A percentile compares a stretch with the other conserved stretches of the same genome.
Evolutionary conservation across 2,329 filamentous ascomycete species (phyloP).

Genomic region (Fusarium sacchari): DNA sequence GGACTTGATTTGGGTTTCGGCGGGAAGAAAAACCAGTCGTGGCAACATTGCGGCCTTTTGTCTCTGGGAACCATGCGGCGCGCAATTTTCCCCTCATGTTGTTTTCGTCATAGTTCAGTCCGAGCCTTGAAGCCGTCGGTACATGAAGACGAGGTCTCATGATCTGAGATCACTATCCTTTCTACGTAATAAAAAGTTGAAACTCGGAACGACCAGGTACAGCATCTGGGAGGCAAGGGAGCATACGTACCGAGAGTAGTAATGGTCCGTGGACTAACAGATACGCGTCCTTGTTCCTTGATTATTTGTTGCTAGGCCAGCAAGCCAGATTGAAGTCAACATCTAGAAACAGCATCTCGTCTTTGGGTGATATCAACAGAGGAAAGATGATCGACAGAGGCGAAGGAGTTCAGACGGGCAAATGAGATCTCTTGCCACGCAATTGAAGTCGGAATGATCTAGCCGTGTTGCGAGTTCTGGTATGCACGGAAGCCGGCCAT

Average conservation of each 20-base stretch:
- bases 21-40: not conserved
- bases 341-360: constrained; percentile 27
- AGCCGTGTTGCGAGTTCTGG: constrained; percentile 1
- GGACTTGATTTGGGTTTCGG: not conserved
- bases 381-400: constrained; percentile 5
- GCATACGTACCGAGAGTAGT: not conserved
- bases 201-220: constrained; percentile 24
- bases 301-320: not conserved
- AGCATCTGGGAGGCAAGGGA: constrained; percentile 21
- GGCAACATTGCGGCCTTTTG: not conserved
- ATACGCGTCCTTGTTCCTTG: not conserved
- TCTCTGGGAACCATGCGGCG: not conserved
- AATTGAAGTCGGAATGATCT: constrained; percentile 2
- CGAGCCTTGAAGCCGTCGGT: not conserved
- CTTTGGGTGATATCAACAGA: not conserved
- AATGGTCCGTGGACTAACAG: not conserved
- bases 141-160: constrained; percentile 15
- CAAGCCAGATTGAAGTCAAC: not conserved
- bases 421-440: not conserved
- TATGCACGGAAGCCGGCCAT: not conserved
- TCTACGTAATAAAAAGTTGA: constrained; percentile 6
- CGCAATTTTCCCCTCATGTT: not conserved
- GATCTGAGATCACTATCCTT: constrained; percentile 3
- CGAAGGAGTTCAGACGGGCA: not conserved
- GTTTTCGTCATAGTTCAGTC: not conserved